These are phyloP conservation scores for Chaetoceros muelleri DNA, from an alignment of 108 stramenopile genomes.

Conservation along the genomic window DNA sequence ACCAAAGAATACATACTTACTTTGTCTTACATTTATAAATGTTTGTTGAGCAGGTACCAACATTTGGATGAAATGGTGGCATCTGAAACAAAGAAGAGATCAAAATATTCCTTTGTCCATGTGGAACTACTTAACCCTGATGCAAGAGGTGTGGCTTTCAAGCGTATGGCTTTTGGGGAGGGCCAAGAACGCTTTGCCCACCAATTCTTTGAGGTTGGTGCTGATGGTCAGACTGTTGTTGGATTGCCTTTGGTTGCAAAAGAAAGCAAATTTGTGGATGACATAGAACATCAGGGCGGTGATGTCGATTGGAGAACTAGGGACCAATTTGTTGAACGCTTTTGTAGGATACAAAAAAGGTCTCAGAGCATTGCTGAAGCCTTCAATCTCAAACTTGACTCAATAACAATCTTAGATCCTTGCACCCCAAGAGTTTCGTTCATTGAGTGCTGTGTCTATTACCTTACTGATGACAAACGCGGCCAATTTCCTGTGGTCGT, in stretches of 20 bases:
- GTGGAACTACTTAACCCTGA: slow-evolving; percentile 4
- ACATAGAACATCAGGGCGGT: neutral
- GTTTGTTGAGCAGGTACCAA: neutral
- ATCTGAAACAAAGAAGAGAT: too few relatives aligned
- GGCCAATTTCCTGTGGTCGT: slow-evolving; percentile 12
- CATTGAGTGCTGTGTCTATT: slow-evolving; percentile 15
- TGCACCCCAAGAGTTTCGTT: slow-evolving; percentile 9
- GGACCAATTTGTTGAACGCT: neutral
- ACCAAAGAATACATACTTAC: neutral
- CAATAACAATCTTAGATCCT: slow-evolving; percentile 4
- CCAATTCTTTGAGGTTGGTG: slow-evolving; percentile 14
- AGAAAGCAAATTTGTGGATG: slow-evolving; percentile 2
- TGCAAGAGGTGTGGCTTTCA: slow-evolving; percentile 8
- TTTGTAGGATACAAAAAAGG: slow-evolving; percentile 6
- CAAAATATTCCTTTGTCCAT: neutral
- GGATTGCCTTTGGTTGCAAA: slow-evolving; percentile 10
- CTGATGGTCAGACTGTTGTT: slow-evolving; percentile 10
- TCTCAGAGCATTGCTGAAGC: neutral
- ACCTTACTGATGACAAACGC: slow-evolving; percentile 3
- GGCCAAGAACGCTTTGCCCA: slow-evolving; percentile 11
- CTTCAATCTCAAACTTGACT: slow-evolving; percentile 12
- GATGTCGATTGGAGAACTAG: neutral
- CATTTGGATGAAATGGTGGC: too few relatives aligned
- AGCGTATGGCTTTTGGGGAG: slow-evolving; percentile 6
- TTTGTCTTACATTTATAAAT: neutral